Percentiles rank a stretch among this genome's conserved stretches.
These are phyloP conservation scores for Bathelium albidoporum DNA, from an alignment of 495 filamentous ascomycete genomes.

Conservation along the genomic window DNA sequence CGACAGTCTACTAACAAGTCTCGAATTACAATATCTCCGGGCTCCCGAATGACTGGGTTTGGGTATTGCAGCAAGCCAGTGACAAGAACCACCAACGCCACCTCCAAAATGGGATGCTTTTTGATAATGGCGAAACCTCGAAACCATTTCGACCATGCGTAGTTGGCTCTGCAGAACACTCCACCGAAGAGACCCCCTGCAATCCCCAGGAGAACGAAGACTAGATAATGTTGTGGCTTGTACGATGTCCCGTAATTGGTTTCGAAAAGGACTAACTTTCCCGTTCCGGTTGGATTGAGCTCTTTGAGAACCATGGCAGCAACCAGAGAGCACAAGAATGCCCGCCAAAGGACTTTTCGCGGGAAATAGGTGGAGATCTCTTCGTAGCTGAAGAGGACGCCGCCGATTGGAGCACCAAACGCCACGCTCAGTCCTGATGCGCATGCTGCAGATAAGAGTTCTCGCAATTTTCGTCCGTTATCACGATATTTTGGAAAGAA, in stretches of 20 bases:
- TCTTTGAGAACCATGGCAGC: conserved; percentile 44
- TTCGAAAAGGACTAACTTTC: conserved; percentile 50
- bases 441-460: conserved; percentile 46
- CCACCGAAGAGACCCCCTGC: conserved; percentile 47
- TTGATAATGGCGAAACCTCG: conserved; percentile 42
- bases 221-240: conserved; percentile 41
- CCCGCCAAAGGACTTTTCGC: conserved; percentile 45
- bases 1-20: conserved; percentile 45
- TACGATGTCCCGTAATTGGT: conserved; percentile 47
- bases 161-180: conserved; percentile 47
- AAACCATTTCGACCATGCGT: conserved; percentile 46
- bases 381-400: conserved; percentile 47
- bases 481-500: conserved; percentile 44
- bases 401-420: conserved; percentile 50
- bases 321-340: conserved; percentile 47
- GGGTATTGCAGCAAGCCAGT: conserved; percentile 47
- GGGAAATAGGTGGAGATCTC: conserved; percentile 48
- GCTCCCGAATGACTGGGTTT: conserved; percentile 41
- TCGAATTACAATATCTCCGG: conserved; percentile 45
- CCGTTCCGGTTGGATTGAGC: conserved; percentile 48
- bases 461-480: conserved; percentile 43
- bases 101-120: conserved; percentile 43
- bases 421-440: conserved; percentile 47
- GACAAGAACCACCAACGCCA: conserved; percentile 41
- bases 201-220: conserved; percentile 47